Conservation (phyloP, 78 protist species). For the Paulinella micropora region DNA sequence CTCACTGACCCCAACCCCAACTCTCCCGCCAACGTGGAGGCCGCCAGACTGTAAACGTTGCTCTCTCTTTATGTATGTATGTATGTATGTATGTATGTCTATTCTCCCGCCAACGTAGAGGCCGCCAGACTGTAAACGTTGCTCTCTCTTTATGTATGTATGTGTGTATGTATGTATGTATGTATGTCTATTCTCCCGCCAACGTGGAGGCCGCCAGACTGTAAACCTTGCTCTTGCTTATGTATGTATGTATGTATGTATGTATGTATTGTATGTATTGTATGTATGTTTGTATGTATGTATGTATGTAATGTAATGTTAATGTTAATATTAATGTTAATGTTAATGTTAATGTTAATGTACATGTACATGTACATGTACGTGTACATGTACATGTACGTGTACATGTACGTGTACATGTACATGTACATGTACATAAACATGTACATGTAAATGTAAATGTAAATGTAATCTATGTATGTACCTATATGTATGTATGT, state of each 20-base stretch:
- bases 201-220: neutral
- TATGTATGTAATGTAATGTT: too few relatives aligned
- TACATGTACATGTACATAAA: neutral
- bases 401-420: neutral
- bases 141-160: neutral
- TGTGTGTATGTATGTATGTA: neutral
- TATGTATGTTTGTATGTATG: too few relatives aligned
- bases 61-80: neutral
- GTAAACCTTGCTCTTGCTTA: neutral
- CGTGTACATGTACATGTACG: neutral
- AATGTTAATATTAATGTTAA: too few relatives aligned
- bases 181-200: neutral
- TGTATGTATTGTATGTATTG: too few relatives aligned
- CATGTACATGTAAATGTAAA: too few relatives aligned
- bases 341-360: too few relatives aligned
- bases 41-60: conserved; percentile 87
- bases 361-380: too few relatives aligned
- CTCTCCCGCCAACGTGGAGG: conserved; percentile 95
- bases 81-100: neutral
- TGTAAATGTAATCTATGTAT: too few relatives aligned
- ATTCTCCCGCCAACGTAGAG: neutral
- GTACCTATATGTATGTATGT: too few relatives aligned
- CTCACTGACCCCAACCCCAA: conserved; percentile 97
- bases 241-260: too few relatives aligned
- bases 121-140: neutral